Conservation (phyloP, 2,329 filamentous ascomycete species). For the Fonsecaea nubica region DNA sequence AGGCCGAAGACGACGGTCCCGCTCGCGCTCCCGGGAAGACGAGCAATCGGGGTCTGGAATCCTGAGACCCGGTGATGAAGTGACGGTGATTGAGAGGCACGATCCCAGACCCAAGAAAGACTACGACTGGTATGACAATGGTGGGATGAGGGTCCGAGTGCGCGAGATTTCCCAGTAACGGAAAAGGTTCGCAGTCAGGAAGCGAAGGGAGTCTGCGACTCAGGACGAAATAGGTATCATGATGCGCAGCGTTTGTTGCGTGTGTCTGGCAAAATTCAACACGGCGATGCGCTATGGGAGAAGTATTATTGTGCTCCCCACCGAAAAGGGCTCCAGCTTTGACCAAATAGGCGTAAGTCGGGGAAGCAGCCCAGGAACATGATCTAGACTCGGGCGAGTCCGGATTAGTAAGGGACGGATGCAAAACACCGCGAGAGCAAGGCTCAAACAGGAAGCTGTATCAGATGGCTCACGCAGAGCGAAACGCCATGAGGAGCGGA, state of each 20-base stretch:
- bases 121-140: constrained; percentile 37
- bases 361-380: neutral
- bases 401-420: neutral
- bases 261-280: neutral
- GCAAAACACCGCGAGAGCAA: constrained; percentile 1
- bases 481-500: neutral
- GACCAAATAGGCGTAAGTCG: neutral
- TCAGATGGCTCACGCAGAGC: neutral
- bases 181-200: neutral
- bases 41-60: constrained; percentile 4
- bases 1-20: constrained; percentile 3
- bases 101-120: constrained; percentile 27
- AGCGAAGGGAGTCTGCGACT: neutral
- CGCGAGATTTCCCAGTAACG: constrained; percentile 35
- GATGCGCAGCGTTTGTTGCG: neutral
- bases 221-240: constrained; percentile 5
- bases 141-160: constrained; percentile 38
- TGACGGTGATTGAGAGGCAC: constrained; percentile 30
- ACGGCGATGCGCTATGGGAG: neutral
- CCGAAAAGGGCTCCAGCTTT: neutral
- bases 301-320: neutral
- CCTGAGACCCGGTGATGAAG: constrained; percentile 23
- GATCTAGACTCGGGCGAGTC: constrained; percentile 3
- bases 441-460: constrained; percentile 3
- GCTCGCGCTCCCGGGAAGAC: constrained; percentile 23